Conservation (phyloP, 768 basidiomycete species). For the Termitomyces sp. region DNA sequence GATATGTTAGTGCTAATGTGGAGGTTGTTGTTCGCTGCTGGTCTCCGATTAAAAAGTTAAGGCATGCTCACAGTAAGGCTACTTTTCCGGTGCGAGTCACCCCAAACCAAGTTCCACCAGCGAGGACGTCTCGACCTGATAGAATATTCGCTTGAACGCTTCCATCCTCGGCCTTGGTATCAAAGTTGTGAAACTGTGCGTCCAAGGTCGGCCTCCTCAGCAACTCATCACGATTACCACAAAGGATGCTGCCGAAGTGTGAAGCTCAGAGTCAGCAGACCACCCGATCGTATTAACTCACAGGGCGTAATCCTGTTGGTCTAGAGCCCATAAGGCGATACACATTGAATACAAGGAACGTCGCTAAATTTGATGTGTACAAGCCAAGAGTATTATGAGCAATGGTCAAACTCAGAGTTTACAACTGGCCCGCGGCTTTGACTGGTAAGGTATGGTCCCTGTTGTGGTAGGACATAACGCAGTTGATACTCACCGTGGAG, state of each 20-base stretch:
- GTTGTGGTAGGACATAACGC: background rate
- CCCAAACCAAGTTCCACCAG: conserved; percentile 84
- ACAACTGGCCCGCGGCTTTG: background rate
- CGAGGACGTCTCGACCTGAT: conserved; percentile 68
- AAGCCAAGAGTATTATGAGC: background rate
- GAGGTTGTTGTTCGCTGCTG: conserved; percentile 10
- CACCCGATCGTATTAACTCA: conserved; percentile 32
- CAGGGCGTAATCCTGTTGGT: conserved; percentile 77
- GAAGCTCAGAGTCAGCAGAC: conserved; percentile 4
- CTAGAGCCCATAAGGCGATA: conserved; percentile 71
- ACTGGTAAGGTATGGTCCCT: background rate
- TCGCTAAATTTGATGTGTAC: background rate
- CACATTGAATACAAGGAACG: conserved; percentile 47
- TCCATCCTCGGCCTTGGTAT: conserved; percentile 25
- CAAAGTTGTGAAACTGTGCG: conserved; percentile 69
- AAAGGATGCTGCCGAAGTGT: conserved; percentile 49
- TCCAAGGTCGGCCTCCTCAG: conserved; percentile 59
- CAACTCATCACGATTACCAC: conserved; percentile 74
- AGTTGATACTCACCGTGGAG: background rate
- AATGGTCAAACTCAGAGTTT: background rate
- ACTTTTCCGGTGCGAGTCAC: conserved; percentile 59
- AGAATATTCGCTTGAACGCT: conserved; percentile 39
- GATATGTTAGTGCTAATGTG: conserved; percentile 77
- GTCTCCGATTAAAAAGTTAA: conserved; percentile 5
- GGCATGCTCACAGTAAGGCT: conserved; percentile 59